Evolutionary conservation across 331 rosid species (phyloP), one percentile per base, ranked within the genome.

Genomic region (Pyrus hybrid): DNA sequence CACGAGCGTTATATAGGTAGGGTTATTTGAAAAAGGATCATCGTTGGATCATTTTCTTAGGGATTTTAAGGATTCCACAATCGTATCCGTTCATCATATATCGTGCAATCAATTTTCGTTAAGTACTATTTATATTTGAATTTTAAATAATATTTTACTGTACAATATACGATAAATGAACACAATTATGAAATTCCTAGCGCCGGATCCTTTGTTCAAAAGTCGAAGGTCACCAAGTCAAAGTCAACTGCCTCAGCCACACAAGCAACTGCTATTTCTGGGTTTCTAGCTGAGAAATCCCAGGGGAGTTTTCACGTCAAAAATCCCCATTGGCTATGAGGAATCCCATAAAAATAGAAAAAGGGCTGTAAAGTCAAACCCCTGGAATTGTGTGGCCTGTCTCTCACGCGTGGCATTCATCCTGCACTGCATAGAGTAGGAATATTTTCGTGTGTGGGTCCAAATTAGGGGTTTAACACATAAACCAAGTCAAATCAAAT

Each of bases 321-420:
- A 18, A 32, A 11, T 21, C 26, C 33, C 14, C 37, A 5, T 5
- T 8, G 7, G 65, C 62, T 26, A 47, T 0, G 7, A 6, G 28
- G 33, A 26, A 13, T 6, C n/a, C 4, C 61, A 4, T 4, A 25
- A 68, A 17, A 4, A 28, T 14, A 14, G 43, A 47, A 0, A 9
- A 8, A 9, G n/a, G 22, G 5, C 5, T 14, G 71, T 33, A 51
- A 71, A 71, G 81, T 78, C 81, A 78, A 71, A 28, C 6, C 56
- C 12, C 56, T 49, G 56, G 72, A 71, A 43, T n/a, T 53, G 29
- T 70, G 5, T 26, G 6, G 47, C 71, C 80, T 77, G 80, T 77
- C n/a, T 23, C 8, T 0, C 22, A 22, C n/a, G 18, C 71, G 72
- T 78, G 77, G 66, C 76, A 14, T 3, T 21, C 16, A 33, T 29